Conservation (phyloP, 1,139 yeast species). For the Blastobotrys persicus region DNA sequence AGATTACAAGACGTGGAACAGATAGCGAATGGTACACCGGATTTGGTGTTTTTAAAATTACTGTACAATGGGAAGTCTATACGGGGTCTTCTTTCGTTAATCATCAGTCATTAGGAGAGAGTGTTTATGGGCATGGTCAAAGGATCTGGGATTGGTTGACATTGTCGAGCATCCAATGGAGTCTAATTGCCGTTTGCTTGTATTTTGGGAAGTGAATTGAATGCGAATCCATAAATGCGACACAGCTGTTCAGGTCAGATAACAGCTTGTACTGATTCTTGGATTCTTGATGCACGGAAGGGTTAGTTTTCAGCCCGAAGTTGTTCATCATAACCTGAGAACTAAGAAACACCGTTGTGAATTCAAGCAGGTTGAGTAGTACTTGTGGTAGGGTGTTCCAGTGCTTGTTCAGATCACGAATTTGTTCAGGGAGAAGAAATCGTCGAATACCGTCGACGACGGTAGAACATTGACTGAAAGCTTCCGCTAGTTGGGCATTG, state of each 20-base stretch:
- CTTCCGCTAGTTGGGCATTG: slow-evolving; percentile 3
- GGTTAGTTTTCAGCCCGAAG: neutral
- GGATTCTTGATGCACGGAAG: neutral
- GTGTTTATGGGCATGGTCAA: neutral
- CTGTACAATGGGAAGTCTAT: neutral
- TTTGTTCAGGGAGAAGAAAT: slow-evolving; percentile 3
- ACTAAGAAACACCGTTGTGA: slow-evolving; percentile 5
- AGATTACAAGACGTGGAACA: too few relatives aligned
- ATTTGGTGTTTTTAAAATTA: too few relatives aligned
- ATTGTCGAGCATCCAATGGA: slow-evolving; percentile 7
- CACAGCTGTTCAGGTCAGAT: slow-evolving; percentile 1
- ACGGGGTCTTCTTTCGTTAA: neutral
- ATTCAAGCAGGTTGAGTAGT: slow-evolving; percentile 8
- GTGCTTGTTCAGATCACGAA: neutral
- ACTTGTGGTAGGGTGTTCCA: slow-evolving; percentile 12
- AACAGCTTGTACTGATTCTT: neutral
- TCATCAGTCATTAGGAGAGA: neutral
- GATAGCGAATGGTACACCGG: too few relatives aligned
- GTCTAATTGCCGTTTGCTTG: slow-evolving; percentile 4
- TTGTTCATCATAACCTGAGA: slow-evolving; percentile 6
- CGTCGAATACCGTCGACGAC: slow-evolving; percentile 6
- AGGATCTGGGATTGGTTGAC: neutral
- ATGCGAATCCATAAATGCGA: slow-evolving; percentile 5
- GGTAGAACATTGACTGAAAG: slow-evolving; percentile 7
- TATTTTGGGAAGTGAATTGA: neutral